phyloP scores from a whole-genome alignment of 2,329 filamentous ascomycete species.

The Fusarium decemcellulare region DNA sequence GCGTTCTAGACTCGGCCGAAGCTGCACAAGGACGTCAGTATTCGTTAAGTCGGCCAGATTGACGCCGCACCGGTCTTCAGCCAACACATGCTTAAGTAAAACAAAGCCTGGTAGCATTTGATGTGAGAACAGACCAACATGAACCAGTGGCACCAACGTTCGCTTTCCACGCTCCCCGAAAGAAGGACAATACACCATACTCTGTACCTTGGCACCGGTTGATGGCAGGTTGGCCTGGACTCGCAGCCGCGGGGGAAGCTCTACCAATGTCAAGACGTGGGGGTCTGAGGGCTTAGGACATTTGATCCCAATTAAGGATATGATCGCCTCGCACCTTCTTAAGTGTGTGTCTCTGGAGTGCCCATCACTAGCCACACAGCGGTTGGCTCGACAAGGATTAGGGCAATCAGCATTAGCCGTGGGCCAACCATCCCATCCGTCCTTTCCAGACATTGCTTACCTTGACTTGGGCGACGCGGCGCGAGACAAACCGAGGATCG shows the following conservation, averaged over 20 bases:
- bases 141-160: background rate
- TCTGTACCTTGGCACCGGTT: background rate
- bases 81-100: background rate
- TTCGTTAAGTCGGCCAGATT: background rate
- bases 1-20: background rate
- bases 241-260: slow-evolving; percentile 12
- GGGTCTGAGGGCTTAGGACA: slow-evolving; percentile 5
- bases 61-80: background rate
- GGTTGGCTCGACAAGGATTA: slow-evolving; percentile 2
- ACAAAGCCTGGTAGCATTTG: background rate
- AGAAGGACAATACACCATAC: background rate
- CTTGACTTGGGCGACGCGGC: background rate
- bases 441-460: background rate
- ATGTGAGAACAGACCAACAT: background rate
- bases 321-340: slow-evolving; percentile 19
- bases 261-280: slow-evolving; percentile 11
- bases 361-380: background rate
- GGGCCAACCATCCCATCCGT: too few relatives aligned
- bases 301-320: slow-evolving; percentile 1
- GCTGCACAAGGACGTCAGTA: background rate
- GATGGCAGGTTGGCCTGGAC: slow-evolving; percentile 5
- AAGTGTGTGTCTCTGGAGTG: slow-evolving; percentile 10
- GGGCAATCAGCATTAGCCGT: background rate
- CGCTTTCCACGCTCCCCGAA: background rate
- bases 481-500: background rate